These are phyloP conservation scores for Globisporangium canariense DNA, from an alignment of 352 stramenopile genomes.

Conservation along the genomic window DNA sequence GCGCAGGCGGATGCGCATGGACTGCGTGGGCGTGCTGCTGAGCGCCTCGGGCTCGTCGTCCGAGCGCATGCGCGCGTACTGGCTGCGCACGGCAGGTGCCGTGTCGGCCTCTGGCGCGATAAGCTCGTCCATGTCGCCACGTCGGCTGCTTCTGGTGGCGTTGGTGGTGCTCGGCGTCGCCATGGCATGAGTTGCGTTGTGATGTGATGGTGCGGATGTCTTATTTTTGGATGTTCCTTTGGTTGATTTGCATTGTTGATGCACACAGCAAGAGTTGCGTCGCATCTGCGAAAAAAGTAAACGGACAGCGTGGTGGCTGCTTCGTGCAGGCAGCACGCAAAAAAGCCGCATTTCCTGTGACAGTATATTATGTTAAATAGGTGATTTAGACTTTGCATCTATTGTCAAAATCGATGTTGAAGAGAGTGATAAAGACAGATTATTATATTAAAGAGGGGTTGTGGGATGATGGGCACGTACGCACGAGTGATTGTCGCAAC, in stretches of 20 bases:
- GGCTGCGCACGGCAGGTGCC: not conserved
- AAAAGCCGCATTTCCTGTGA: not conserved
- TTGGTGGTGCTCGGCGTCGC: not conserved
- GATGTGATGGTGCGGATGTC: not conserved
- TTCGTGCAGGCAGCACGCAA: not conserved
- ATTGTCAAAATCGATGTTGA: not conserved
- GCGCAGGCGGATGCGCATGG: constrained; percentile 7
- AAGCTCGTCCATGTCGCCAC: not conserved
- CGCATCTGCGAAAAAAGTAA: not conserved
- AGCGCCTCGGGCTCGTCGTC: not conserved
- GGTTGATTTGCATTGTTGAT: not conserved
- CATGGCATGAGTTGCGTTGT: not conserved
- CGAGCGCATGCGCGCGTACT: constrained; percentile 4
- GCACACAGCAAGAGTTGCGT: not conserved
- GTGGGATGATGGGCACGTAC: not conserved
- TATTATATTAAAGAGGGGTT: not conserved
- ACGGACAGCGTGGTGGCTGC: not conserved
- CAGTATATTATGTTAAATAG: not conserved
- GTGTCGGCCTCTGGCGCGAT: not conserved
- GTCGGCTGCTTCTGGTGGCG: not conserved
- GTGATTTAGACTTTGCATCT: not conserved
- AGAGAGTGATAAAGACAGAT: not conserved
- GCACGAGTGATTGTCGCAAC: not conserved
- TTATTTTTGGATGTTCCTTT: not conserved
- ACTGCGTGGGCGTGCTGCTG: constrained; percentile 1